Evolutionary conservation across 208 protist species (phyloP).

Genomic region (Kentomonas sorsogonicus): DNA sequence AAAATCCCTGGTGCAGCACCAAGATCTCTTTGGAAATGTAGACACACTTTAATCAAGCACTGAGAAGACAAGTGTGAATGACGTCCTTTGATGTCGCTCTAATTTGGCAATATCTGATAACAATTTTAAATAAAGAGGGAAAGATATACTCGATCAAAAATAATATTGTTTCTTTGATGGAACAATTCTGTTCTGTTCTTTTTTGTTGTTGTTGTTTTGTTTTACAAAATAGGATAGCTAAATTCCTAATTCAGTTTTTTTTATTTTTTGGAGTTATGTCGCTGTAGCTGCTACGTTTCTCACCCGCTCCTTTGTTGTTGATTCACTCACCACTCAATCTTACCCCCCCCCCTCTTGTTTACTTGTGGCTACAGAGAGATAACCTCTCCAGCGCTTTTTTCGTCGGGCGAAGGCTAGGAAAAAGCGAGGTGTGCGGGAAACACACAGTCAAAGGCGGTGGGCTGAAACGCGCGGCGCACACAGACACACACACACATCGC

Average conservation of each 20-base stretch:
- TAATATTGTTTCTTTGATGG: neutral
- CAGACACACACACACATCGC: neutral
- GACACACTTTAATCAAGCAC: no score
- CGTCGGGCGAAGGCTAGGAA: no score
- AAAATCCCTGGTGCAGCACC: no score
- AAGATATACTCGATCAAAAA: neutral
- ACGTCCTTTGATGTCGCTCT: neutral
- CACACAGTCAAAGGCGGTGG: no score
- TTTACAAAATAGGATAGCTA: no score
- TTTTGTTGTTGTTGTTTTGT: constrained; percentile 9
- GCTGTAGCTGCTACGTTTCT: neutral
- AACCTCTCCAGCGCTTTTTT: no score
- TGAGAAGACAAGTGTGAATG: constrained; percentile 8
- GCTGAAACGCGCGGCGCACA: no score
- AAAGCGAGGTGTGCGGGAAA: no score
- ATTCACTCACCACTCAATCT: no score
- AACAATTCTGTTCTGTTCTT: constrained; percentile 10
- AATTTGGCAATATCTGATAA: constrained; percentile 9
- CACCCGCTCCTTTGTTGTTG: neutral
- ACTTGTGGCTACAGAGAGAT: no score
- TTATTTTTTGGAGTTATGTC: constrained; percentile 1
- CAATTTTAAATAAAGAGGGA: constrained; percentile 2
- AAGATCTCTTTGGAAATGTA: no score
- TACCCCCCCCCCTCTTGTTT: no score
- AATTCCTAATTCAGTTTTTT: neutral